Conservation (phyloP, 1,284 basidiomycete species). For the Inonotus obliquus region DNA sequence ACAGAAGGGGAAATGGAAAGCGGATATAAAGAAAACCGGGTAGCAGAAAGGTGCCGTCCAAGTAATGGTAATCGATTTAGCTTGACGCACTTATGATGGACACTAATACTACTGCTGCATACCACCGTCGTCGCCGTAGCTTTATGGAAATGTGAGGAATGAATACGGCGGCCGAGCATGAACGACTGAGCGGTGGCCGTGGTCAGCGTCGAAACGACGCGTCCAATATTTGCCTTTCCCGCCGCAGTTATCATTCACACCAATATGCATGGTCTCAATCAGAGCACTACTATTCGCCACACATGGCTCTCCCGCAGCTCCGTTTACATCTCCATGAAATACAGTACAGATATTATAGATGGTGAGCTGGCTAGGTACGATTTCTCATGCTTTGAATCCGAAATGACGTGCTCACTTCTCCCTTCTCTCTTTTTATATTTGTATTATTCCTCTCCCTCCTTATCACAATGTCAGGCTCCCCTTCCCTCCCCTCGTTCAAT, state of each 20-base stretch:
- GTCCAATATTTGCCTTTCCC: background rate
- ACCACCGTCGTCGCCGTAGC: background rate
- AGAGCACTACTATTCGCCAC: too few relatives aligned
- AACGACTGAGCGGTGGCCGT: background rate
- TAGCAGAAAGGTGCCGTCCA: background rate
- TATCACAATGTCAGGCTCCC: background rate
- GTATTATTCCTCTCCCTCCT: too few relatives aligned
- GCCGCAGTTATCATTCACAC: too few relatives aligned
- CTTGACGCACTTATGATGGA: background rate
- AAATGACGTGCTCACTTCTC: too few relatives aligned
- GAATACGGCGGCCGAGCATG: background rate
- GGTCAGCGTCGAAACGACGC: background rate
- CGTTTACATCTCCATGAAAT: too few relatives aligned
- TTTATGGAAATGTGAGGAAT: background rate
- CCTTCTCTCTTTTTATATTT: too few relatives aligned
- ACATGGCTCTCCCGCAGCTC: too few relatives aligned
- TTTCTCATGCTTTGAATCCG: too few relatives aligned
- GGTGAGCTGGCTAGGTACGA: too few relatives aligned
- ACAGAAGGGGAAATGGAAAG: background rate
- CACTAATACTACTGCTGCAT: too few relatives aligned
- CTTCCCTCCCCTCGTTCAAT: slow-evolving; percentile 29
- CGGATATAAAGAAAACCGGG: background rate
- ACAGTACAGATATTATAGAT: too few relatives aligned
- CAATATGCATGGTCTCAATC: too few relatives aligned
- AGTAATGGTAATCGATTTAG: background rate